A percentile compares a stretch with the other conserved stretches of the same genome.
Conservation (phyloP, 371 early-diverging fungal genomes). For the Mortierella sp. region DNA sequence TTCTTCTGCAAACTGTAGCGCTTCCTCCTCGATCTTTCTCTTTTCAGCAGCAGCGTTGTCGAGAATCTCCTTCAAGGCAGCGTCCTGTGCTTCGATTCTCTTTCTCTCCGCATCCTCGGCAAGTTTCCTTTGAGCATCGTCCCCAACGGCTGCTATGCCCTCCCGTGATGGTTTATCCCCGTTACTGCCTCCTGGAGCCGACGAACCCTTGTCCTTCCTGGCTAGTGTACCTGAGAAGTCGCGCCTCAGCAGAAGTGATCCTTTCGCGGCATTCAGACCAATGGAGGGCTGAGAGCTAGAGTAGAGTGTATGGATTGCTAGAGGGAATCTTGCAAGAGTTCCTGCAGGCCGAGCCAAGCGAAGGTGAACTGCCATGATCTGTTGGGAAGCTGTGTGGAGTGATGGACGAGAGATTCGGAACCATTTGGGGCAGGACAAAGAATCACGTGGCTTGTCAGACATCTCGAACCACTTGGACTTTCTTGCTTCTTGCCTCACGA, state of each 20-base stretch:
- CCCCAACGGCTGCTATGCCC: constrained; percentile 8
- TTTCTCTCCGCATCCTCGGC: constrained; percentile 29
- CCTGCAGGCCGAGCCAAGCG: constrained; percentile 28
- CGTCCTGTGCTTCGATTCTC: constrained; percentile 38
- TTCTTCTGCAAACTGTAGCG: constrained; percentile 19
- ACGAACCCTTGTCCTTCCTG: constrained; percentile 3
- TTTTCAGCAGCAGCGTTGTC: constrained; percentile 52
- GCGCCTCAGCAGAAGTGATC: constrained; percentile 5
- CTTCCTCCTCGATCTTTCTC: constrained; percentile 31
- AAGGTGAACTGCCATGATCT: constrained; percentile 22
- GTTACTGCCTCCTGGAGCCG: constrained; percentile 1
- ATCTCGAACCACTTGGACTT: no score
- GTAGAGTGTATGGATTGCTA: background rate
- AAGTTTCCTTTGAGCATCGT: constrained; percentile 9
- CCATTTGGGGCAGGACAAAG: background rate
- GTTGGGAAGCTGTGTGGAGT: constrained; percentile 3
- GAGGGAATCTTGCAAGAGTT: constrained; percentile 11
- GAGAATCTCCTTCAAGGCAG: constrained; percentile 43
- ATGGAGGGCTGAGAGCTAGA: constrained; percentile 3
- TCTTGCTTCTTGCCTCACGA: no score
- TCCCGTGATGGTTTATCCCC: background rate
- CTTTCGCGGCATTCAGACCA: constrained; percentile 6
- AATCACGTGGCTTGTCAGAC: background rate
- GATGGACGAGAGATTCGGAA: background rate
- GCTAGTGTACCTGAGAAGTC: constrained; percentile 14